Evolutionary conservation across 257 asterid genomes (phyloP), one percentile per base, ranked within the genome.

Genomic region (Ilex asprella): DNA sequence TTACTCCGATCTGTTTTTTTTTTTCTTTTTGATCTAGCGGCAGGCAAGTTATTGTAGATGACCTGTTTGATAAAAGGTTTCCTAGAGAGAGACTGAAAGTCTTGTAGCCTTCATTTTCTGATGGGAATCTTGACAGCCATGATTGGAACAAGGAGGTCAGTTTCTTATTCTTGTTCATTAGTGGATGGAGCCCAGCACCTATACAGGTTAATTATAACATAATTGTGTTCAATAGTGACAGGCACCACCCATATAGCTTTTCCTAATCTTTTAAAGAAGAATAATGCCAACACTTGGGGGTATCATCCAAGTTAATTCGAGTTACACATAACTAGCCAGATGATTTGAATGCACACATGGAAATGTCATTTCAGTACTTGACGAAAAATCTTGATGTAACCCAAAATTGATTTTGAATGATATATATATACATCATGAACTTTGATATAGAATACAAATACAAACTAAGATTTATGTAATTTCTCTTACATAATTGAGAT

Each of bases 161-260:
- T 2, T 16, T 75, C 65, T 62, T 60, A 13, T 54, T 15, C 16
- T 30, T 39, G 39, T 44, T 39, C 5, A 55, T 11, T 54, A 8
- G 11, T 56, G 53, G 27, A 14, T 54, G 75, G 67, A 39, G 75
- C 75, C 65, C 71, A 3, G 29, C 13, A 21, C 39, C 0, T 30
- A 2, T 27, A 7, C 2, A 56, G n/a, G 60, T 21, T 30, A 21
- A 56, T 56, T 56, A 12, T 14, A 21, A 56, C 47, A 11, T 7
- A 6, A 30, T 31, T 21, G 31, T 8, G 41, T 16, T 63, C 30
- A 11, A 61, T 54, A 31, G 30, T 4, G 64, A 56, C 47, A 6
- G 39, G 47, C 55, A 69, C 55, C 41, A 27, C 27, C 27, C 27
- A 30, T 7, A 14, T 46, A 52, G 44, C 56, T 39, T 31, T 31